Base-by-base conservation (phyloP, 2,329 filamentous ascomycete genomes). In the Fusarium cicatricum region DNA sequence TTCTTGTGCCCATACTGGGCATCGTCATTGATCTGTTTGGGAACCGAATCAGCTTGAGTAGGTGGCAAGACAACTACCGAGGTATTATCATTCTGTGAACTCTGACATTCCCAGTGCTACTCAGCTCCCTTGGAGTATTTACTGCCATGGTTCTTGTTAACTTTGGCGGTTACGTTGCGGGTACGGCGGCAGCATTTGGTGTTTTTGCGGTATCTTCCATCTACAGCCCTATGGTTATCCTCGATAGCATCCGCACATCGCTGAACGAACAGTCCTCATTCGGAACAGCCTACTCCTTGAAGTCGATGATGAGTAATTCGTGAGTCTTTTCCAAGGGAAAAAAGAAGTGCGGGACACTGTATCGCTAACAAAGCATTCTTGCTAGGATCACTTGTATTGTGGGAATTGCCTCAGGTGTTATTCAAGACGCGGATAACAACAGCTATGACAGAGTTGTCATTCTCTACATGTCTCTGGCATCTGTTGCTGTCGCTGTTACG, bases 191-290 rank as follows among this genome's bases (percentile, higher is more conserved):
- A 1, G 76, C 80, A 0, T 86, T 87, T 37, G 85, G 81, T 3
- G 77, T 87, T 21, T 87, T 82, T 41, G 84, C 84, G 1, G 72
- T 87, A 17, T 81, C 83, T 0, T 74, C 74, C 8, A 80, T 77
- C 0, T 74, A 86, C 9, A 84, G 84, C 0, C 82, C 84, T 0
- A 84, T 82, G 0, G 75, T 79, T 3, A 83, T 87, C 54, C 85
- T 87, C 40, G 85, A 87, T 58, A 75, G 80, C n/a, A 83, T 85
- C 11, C 81, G 85, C 11, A 85, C 84, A 0, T 77, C 78, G 0
- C 79, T 87, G 67, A 85, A 82, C 80, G 76, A 85, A 23, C 80
- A 83, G 47, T 80, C 80, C 0, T 80, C 84, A 0, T 87, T 87
- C 58, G 84, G 84, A 0, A 80, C 82, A 0, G 85, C 80, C 0